phyloP scores from a whole-genome alignment of 164 flowering plant species.

The Macadamia tetraphylla region DNA sequence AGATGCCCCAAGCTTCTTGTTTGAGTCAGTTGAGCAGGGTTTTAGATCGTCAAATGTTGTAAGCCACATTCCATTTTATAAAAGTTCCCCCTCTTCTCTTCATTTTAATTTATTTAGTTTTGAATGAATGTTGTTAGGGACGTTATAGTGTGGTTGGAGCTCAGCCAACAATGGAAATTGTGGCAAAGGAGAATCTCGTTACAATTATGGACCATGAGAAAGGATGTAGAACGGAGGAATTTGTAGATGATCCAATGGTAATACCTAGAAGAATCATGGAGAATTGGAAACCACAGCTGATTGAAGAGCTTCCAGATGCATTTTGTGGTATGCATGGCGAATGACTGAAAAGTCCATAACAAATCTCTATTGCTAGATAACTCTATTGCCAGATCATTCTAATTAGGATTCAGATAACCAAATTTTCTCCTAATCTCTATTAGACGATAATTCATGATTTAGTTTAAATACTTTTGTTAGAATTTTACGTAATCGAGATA shows the following conservation, averaged over 20 bases:
- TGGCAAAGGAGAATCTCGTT: constrained; percentile 70
- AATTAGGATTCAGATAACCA: too few relatives aligned
- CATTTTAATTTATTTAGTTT: constrained; percentile 1
- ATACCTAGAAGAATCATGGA: constrained; percentile 62
- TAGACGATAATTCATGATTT: too few relatives aligned
- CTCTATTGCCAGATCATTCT: too few relatives aligned
- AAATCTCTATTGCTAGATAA: too few relatives aligned
- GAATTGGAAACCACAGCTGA: constrained; percentile 57
- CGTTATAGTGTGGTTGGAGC: constrained; percentile 87
- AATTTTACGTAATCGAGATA: neutral
- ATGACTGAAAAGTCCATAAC: neutral
- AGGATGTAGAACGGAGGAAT: constrained; percentile 55
- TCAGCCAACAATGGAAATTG: constrained; percentile 76
- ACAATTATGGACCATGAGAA: constrained; percentile 67
- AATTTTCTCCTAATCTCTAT: too few relatives aligned
- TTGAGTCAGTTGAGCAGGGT: constrained; percentile 80
- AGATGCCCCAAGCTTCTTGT: constrained; percentile 82
- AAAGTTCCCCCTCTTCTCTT: neutral
- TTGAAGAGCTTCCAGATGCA: constrained; percentile 72
- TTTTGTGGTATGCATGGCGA: constrained; percentile 58
- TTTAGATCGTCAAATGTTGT: constrained; percentile 42
- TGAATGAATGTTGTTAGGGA: constrained; percentile 40
- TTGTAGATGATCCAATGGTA: constrained; percentile 67
- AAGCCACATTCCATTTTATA: constrained; percentile 10
- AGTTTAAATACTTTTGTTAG: too few relatives aligned